Base-by-base conservation (phyloP, 106 monocot genomes). In the Allium fistulosum region DNA sequence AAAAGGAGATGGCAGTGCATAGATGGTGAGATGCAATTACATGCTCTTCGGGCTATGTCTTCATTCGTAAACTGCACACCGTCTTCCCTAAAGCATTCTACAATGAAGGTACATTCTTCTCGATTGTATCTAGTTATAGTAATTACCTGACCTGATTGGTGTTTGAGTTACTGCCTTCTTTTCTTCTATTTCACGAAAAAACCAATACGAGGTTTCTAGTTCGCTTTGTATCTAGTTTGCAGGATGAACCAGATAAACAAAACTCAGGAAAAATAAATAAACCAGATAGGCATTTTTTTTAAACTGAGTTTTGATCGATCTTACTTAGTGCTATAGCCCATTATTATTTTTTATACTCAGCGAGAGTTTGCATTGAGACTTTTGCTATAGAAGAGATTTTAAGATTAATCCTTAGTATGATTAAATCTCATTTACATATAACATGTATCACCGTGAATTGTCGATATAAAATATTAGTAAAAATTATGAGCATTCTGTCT, bases 1-100 rank as follows among this genome's bases (percentile, higher is more conserved):
- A 69, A 79, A 76, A 82, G 49, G 73, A 88, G 70, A 71, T 88
- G 87, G 88, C 48, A 79, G 49, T 84, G 81, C 51, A 58, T 46
- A 13, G 88, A 88, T 62, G 73, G 69, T 75, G 84, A 79, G 37
- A 81, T 81, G 55, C 81, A 88, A 27, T 72, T 66, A 17, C 75
- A 84, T 67, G 76, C 74, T 71, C 81, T 88, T 71, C 73, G 81
- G 26, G 56, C 78, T 62, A 79, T 84, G 61, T 50, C 49, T 74
- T 47, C 78, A 28, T 88, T 88, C 72, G 62, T 81, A 22, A 52
- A 56, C 61, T 84, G 66, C 51, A 56, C 79, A 15, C 68, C 84
- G 59, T 72, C 66, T 55, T 61, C 68, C 72, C 48, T 73, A 46
- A 72, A 73, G 37, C 80, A 74, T 79, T 59, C 81, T 71, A 72